phyloP scores from a whole-genome alignment of 768 basidiomycete genomes.

The Leccinum sublutescens region DNA sequence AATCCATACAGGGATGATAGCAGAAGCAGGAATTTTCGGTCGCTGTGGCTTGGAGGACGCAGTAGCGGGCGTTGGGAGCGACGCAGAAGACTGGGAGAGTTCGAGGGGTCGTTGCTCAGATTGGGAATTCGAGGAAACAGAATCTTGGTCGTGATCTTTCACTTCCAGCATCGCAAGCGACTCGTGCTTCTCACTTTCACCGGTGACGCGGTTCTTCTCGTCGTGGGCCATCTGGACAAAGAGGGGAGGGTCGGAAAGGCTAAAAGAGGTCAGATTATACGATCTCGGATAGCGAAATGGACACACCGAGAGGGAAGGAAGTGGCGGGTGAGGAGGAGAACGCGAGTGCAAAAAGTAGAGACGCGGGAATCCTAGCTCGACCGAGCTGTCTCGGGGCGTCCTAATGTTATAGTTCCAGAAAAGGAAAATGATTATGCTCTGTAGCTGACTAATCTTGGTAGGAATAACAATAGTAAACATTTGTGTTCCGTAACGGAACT shows the following conservation, averaged over 20 bases:
- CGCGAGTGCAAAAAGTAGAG: not conserved
- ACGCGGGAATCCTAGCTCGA: not conserved
- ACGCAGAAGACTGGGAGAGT: conserved; percentile 7
- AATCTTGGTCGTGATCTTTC: conserved; percentile 18
- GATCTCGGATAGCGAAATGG: not conserved
- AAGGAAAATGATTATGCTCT: not conserved
- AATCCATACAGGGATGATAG: conserved; percentile 93
- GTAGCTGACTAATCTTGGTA: too few species aligned
- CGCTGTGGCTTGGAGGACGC: conserved; percentile 42
- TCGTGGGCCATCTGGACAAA: conserved; percentile 21
- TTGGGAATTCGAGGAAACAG: not conserved
- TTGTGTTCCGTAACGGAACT: not conserved
- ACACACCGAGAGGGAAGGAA: conserved; percentile 10
- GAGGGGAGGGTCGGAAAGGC: not conserved
- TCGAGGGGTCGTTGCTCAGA: conserved; percentile 3
- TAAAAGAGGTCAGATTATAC: not conserved
- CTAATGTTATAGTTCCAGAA: not conserved
- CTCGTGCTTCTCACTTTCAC: conserved; percentile 21
- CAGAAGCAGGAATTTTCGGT: conserved; percentile 57
- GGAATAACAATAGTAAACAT: not conserved
- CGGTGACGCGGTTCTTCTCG: conserved; percentile 20
- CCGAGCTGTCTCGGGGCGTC: not conserved
- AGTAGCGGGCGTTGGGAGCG: conserved; percentile 61
- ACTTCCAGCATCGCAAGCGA: conserved; percentile 15
- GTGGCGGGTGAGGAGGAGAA: not conserved